Conservation (phyloP, 2,329 filamentous ascomycete genomes). For the Xylariaceae sp. region DNA sequence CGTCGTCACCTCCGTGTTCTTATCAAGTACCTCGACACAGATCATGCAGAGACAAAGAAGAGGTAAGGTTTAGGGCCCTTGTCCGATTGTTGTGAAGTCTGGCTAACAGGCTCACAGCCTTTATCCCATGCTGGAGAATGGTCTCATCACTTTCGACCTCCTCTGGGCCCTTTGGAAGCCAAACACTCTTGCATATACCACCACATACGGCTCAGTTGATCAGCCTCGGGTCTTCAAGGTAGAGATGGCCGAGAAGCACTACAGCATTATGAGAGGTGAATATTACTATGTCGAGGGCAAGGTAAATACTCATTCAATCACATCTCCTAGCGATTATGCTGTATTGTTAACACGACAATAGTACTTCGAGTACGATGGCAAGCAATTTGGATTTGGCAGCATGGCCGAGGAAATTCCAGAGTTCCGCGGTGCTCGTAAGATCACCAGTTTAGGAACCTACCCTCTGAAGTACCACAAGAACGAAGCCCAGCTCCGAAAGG, state of each 20-base stretch:
- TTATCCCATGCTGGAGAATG: conserved; percentile 77
- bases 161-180: conserved; percentile 90
- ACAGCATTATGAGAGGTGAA: conserved; percentile 69
- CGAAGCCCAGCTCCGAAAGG: conserved; percentile 62
- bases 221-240: conserved; percentile 83
- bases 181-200: conserved; percentile 75
- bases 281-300: conserved; percentile 77
- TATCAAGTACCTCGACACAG: conserved; percentile 75
- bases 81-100: not conserved
- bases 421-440: conserved; percentile 82
- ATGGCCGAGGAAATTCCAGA: conserved; percentile 69
- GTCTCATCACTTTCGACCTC: conserved; percentile 85
- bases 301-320: conserved; percentile 29
- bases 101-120: conserved; percentile 50
- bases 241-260: conserved; percentile 72
- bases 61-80: conserved; percentile 35
- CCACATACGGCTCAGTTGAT: conserved; percentile 75
- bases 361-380: conserved; percentile 89
- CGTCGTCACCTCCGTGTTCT: conserved; percentile 71
- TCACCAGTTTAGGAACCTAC: conserved; percentile 75
- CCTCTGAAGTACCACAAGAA: conserved; percentile 81
- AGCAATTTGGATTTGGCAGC: conserved; percentile 76
- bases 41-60: conserved; percentile 78
- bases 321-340: not conserved
- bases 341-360: conserved; percentile 30